These are phyloP conservation scores for Claviceps quebecensis DNA, from an alignment of 2,329 filamentous ascomycete species.

Conservation along the genomic window DNA sequence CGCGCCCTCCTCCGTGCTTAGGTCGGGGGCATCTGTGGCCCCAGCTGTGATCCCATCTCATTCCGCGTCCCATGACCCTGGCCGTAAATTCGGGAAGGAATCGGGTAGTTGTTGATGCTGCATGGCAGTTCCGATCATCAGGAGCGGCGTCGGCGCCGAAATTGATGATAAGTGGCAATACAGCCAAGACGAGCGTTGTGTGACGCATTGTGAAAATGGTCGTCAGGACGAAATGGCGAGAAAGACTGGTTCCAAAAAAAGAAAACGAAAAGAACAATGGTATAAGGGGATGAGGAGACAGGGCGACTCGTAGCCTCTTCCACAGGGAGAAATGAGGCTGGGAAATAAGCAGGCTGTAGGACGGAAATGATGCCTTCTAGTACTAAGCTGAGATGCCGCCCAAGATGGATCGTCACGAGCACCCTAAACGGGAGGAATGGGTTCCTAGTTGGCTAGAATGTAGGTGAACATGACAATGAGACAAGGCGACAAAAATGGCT, in stretches of 20 bases:
- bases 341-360: not conserved
- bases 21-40: not conserved
- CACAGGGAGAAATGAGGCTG: not conserved
- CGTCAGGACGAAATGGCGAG: not conserved
- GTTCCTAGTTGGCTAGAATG: not conserved
- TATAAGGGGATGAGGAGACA: not conserved
- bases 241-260: not conserved
- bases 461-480: not conserved
- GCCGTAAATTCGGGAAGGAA: constrained; percentile 2
- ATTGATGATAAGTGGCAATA: constrained; percentile 1
- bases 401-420: not conserved
- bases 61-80: not conserved
- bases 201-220: not conserved
- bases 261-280: too few species aligned
- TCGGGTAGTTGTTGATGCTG: not conserved
- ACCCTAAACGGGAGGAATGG: not conserved
- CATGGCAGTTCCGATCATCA: not conserved
- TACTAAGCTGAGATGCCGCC: not conserved
- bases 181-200: not conserved
- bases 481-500: not conserved
- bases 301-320: not conserved
- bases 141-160: not conserved
- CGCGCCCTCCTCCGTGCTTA: not conserved
- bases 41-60: not conserved
- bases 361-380: not conserved